Percentiles rank a stretch among this genome's conserved stretches.
Evolutionary conservation across 2,329 filamentous ascomycete genomes (phyloP).

Genomic region (Penicillium freii): DNA sequence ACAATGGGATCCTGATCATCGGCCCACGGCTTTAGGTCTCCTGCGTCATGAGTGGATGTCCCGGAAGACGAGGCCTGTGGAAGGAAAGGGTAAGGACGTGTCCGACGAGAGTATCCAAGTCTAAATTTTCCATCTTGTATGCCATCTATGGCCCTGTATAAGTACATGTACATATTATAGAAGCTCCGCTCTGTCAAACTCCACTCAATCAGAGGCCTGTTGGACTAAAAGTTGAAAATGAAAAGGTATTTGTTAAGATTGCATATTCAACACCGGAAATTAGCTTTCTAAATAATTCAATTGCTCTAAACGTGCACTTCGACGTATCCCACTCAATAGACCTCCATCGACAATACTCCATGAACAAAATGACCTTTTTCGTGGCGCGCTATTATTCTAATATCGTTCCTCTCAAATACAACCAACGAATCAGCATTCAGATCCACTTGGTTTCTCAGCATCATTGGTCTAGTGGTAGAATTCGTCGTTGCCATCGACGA

Average conservation of each 20-base stretch:
- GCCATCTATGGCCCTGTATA: not conserved
- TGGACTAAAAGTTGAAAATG: not conserved
- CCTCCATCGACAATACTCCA: not conserved
- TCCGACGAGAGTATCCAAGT: not conserved
- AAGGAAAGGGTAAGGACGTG: not conserved
- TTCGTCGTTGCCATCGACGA: slow-evolving; percentile 48
- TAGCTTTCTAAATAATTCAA: not conserved
- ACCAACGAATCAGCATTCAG: slow-evolving; percentile 8
- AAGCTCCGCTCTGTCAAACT: not conserved
- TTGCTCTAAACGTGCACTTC: not conserved
- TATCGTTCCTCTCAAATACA: not conserved
- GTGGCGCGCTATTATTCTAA: no score
- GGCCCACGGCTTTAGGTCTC: slow-evolving; percentile 35
- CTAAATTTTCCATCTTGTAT: not conserved
- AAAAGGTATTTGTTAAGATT: not conserved
- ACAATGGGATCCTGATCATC: slow-evolving; percentile 27
- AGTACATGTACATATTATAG: not conserved
- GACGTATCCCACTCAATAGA: not conserved
- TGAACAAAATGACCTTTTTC: no score
- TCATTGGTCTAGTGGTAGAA: slow-evolving; percentile 49
- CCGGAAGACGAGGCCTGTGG: not conserved
- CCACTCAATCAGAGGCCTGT: not conserved
- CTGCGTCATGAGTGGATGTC: slow-evolving; percentile 41
- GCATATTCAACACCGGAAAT: not conserved
- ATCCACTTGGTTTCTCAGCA: slow-evolving; percentile 21